Percentiles rank a stretch among this genome's conserved stretches.
phyloP scores from a whole-genome alignment of 116 monocot genomes.

The Posidonia oceanica region DNA sequence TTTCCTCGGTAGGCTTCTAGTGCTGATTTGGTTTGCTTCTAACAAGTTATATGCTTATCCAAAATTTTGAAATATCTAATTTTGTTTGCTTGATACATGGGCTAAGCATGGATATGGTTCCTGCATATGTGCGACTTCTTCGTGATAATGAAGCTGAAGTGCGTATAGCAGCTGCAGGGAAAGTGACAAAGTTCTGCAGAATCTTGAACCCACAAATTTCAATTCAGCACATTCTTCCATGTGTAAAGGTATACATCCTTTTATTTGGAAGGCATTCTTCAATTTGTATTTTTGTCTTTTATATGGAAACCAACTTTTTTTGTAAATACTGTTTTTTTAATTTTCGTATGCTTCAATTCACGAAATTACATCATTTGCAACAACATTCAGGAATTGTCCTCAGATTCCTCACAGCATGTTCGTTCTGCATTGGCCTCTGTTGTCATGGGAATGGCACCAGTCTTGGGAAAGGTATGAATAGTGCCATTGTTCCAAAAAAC shows the following conservation, averaged over 20 bases:
- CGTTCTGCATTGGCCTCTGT: conserved; percentile 26
- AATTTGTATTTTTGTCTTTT: no score
- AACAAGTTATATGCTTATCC: no score
- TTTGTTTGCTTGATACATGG: no score
- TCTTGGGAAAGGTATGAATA: conserved; percentile 18
- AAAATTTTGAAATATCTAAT: no score
- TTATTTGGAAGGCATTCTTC: background rate
- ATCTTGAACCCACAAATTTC: conserved; percentile 52
- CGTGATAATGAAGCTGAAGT: conserved; percentile 83
- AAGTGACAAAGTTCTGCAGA: conserved; percentile 66
- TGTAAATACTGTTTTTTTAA: no score
- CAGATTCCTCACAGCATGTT: conserved; percentile 31
- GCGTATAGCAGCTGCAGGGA: conserved; percentile 71
- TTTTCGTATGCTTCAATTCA: no score
- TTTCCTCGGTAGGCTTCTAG: no score
- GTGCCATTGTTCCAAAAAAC: background rate
- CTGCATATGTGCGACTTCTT: conserved; percentile 70
- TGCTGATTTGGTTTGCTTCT: no score
- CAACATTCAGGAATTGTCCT: conserved; percentile 17
- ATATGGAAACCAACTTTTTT: background rate
- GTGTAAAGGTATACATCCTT: conserved; percentile 19
- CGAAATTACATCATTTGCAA: background rate
- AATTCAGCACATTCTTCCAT: conserved; percentile 48
- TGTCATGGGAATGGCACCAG: conserved; percentile 35
- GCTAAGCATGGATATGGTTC: conserved; percentile 29